Percentiles rank a stretch among this genome's conserved stretches.
These are phyloP conservation scores for Vaccinium macrocarpon DNA, from an alignment of 148 eudicot genomes.

Conservation along the genomic window DNA sequence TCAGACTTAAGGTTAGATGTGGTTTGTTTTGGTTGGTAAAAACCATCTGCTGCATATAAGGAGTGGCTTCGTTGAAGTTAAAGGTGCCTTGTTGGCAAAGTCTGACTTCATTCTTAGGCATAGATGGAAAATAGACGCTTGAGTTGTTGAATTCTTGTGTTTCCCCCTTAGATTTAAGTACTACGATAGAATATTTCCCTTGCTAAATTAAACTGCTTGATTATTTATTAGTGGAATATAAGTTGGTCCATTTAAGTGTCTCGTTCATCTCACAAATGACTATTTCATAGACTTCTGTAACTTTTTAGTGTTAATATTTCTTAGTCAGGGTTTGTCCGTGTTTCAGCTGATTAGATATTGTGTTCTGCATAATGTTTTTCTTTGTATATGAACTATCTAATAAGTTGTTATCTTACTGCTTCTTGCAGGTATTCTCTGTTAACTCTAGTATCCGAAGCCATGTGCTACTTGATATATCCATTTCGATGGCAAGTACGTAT, in stretches of 20 bases:
- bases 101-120: constrained; percentile 8
- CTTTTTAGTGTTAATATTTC: not conserved
- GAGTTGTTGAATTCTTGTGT: not conserved
- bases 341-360: not conserved
- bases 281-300: not conserved
- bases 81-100: not conserved
- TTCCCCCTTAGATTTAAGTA: not conserved
- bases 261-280: not conserved
- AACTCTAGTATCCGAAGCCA: constrained; percentile 92
- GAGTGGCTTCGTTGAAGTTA: constrained; percentile 13
- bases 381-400: not conserved
- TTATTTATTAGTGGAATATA: not conserved
- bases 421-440: constrained; percentile 84
- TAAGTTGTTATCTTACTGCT: constrained; percentile 8
- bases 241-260: not conserved
- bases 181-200: not conserved
- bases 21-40: not conserved
- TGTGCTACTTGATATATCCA: constrained; percentile 94
- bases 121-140: not conserved
- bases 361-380: not conserved
- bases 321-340: not conserved
- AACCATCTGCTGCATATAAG: not conserved
- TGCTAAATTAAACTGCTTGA: not conserved
- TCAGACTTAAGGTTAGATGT: not conserved
- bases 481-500: constrained; percentile 88